Evolutionary conservation across 2,329 filamentous ascomycete species (phyloP).

Genomic region (Pestalotiopsis sp.): DNA sequence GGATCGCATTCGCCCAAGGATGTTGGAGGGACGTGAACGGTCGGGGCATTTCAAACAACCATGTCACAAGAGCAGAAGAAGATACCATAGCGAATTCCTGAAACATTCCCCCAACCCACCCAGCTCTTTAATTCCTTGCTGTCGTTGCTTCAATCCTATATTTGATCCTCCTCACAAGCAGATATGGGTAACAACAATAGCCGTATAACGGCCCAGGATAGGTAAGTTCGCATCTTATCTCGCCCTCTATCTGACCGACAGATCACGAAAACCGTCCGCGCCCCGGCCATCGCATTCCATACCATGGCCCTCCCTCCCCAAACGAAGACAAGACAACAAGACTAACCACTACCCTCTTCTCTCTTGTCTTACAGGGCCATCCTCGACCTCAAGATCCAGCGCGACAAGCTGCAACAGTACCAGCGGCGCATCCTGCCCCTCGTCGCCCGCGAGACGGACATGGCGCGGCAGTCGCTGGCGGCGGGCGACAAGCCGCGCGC

Average conservation of each 20-base stretch:
- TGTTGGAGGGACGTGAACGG: neutral
- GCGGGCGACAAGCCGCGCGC: constrained; percentile 80
- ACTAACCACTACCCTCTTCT: no score
- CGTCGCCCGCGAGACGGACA: constrained; percentile 83
- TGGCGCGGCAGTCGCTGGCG: constrained; percentile 81
- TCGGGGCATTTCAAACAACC: neutral
- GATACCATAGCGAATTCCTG: neutral
- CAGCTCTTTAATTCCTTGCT: neutral
- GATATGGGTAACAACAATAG: constrained; percentile 59
- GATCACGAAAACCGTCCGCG: neutral
- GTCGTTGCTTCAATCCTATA: neutral
- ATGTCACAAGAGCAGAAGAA: neutral
- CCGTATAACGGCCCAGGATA: constrained; percentile 76
- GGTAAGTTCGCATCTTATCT: constrained; percentile 68
- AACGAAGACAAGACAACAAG: neutral
- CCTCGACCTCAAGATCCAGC: constrained; percentile 95
- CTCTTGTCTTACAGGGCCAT: constrained; percentile 70
- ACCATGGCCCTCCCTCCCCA: neutral
- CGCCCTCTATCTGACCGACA: constrained; percentile 4
- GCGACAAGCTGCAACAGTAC: constrained; percentile 96
- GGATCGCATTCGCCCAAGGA: neutral
- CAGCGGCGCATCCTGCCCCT: constrained; percentile 87
- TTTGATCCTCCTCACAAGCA: neutral
- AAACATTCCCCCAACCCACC: neutral
- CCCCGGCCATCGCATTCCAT: neutral